Evolutionary conservation across 345 rosid genomes (phyloP), one percentile per base, ranked within the genome.

Genomic region (Trapa incisa): DNA sequence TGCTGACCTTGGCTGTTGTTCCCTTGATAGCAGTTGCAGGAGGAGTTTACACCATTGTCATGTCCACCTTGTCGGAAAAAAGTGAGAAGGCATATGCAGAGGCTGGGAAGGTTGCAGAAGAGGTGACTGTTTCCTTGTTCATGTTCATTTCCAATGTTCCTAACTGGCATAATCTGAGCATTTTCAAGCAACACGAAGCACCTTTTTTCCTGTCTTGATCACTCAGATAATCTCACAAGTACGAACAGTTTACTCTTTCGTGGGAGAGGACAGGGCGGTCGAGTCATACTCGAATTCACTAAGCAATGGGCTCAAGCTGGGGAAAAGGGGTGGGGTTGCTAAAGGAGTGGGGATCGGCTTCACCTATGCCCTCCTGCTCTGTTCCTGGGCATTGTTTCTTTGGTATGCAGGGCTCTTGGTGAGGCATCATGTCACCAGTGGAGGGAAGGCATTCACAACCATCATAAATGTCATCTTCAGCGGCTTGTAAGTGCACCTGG

Each of bases 61-160:
- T 91, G 91, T 83, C 96, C 16, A 85, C 85, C 7, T 70, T 88
- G 69, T 91, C 97, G 22, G 82, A 85, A 67, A 88, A 86, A 73
- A 83, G 91, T 22, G 93, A 88, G 81, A 85, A 87, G 68, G 91
- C 96, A 75, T 88, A 88, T 74, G 87, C 91, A 37, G 88, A 88
- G 74, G 91, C 93, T 10, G 96, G 93, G 17, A 88, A 85, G 68
- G 77, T 83, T 13, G 93, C 89, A 15, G 88, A 91, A 71, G 96
- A 91, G 93, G 96, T 88, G 75, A 71, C 29, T 22, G 29, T 22
- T 22, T 22, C 29, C 29, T 32, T 38, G 42, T 66, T 41, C 5
- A 48, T 38, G 0, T 13, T 63, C 66, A 37, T 63, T 33, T 58
- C 12, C 16, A 32, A 2, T 58, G 15, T 63, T 33, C 50, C 12